Base-by-base conservation (phyloP, 2,329 filamentous ascomycete genomes). In the Aspergillus quadricinctus region DNA sequence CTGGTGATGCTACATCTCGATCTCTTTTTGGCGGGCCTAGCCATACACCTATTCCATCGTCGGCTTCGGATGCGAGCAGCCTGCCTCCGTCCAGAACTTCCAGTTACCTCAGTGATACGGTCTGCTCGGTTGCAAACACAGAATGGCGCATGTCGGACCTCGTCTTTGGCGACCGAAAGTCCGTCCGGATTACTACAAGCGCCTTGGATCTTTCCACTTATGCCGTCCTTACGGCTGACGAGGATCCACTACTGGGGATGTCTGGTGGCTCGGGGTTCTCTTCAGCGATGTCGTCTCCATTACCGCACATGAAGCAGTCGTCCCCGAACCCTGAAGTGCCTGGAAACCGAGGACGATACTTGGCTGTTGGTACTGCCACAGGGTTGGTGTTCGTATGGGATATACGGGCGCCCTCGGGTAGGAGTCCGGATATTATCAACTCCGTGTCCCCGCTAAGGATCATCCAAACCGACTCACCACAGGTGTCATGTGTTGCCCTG, bases 401-500 rank as follows among this genome's bases (percentile, higher is more conserved):
- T 67, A 83, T 90, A 64, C 88, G 94, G 53, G 86, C 88, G 28
- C 77, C 82, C 9, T 72, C 81, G 19, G 79, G 86, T 1, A 79
- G 75, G 2, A 83, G 80, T 64, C 62, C 79, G 1, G 79, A 82
- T 46, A 72, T 83, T 3, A 71, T 78, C 28, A 87, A 88, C 60
- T 79, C 77, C 4, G 76, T 96, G 46, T 77, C 82, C 11, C 90
- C 93, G 0, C 69, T 95, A n/a, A 86, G 91, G 28, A 80, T 88
- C 51, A 92, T 97, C 48, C 86, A 92, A 65, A 97, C 94, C 0
- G 91, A 96, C 48, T 97, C 93, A 0, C 92, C 93, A 0, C 84
- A 91, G 68, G 86, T 97, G 19, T 90, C 92, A 0, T 90, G 87
- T 58, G 74, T 99, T 17, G 94, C 88, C 5, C 72, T 96, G 49